Evolutionary conservation across 179 eudicot species (phyloP).

Genomic region (Pouteria campechiana): DNA sequence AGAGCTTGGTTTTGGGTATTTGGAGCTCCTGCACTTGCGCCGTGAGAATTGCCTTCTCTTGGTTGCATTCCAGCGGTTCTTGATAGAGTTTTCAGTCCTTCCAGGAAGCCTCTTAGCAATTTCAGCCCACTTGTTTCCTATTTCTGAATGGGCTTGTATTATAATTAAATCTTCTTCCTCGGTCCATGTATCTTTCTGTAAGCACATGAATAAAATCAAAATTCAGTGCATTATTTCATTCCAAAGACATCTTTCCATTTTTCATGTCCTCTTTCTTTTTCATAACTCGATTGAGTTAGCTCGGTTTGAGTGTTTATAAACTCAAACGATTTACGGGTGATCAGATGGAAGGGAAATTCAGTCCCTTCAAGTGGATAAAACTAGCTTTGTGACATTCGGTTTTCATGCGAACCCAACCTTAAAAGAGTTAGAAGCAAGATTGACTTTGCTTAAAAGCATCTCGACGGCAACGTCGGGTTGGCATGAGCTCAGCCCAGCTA

Average conservation of each 20-base stretch:
- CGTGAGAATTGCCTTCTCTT: conserved; percentile 9
- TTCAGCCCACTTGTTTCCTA: conserved; percentile 59
- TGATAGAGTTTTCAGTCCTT: conserved; percentile 63
- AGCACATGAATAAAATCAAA: background rate
- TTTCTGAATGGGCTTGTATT: conserved; percentile 42
- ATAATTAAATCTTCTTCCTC: conserved; percentile 80
- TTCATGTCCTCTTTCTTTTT: too few relatives aligned
- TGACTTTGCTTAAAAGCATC: too few relatives aligned
- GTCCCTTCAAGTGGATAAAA: too few relatives aligned
- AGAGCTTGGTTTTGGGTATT: conserved; percentile 18
- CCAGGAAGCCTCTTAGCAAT: conserved; percentile 57
- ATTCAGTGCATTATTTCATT: background rate
- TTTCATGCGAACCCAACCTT: too few relatives aligned
- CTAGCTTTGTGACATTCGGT: too few relatives aligned
- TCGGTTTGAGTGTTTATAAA: too few relatives aligned
- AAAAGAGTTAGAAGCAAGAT: too few relatives aligned
- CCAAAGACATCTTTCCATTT: background rate
- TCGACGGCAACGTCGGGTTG: too few relatives aligned
- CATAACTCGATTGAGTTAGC: too few relatives aligned
- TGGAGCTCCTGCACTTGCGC: background rate
- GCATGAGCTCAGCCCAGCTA: too few relatives aligned
- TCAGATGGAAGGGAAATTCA: background rate
- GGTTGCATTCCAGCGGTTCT: conserved; percentile 73
- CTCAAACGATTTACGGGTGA: too few relatives aligned
- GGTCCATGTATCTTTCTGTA: conserved; percentile 84